phyloP scores from a whole-genome alignment of 495 filamentous ascomycete genomes.

The Aspergillus leporis region DNA sequence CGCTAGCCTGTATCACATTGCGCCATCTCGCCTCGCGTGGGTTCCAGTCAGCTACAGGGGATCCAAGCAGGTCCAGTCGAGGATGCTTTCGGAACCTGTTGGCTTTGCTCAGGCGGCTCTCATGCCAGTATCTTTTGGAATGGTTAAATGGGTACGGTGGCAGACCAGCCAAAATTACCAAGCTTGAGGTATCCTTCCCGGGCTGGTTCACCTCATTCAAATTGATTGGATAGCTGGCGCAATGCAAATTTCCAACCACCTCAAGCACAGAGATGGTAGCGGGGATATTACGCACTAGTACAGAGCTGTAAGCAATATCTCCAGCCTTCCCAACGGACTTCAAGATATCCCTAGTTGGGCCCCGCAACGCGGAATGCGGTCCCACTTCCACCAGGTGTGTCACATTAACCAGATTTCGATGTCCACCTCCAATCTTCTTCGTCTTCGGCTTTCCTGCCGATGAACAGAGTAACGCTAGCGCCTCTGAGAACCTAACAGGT shows the following conservation, averaged over 20 bases:
- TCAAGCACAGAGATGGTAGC: neutral
- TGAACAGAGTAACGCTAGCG: conserved; percentile 17
- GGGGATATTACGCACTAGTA: neutral
- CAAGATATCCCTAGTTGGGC: conserved; percentile 1
- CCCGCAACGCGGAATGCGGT: conserved; percentile 5
- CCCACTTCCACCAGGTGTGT: conserved; percentile 2
- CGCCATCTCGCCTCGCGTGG: conserved; percentile 26
- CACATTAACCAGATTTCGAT: neutral
- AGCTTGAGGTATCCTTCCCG: neutral
- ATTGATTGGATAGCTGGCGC: neutral
- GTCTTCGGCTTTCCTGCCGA: too few species aligned
- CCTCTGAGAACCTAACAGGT: conserved; percentile 40
- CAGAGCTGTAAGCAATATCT: neutral
- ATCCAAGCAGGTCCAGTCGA: conserved; percentile 25
- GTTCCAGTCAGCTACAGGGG: conserved; percentile 16
- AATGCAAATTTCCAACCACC: neutral
- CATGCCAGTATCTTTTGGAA: conserved; percentile 4
- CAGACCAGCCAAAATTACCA: neutral
- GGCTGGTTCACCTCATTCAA: neutral
- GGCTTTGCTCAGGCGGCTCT: conserved; percentile 5
- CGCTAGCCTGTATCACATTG: conserved; percentile 21
- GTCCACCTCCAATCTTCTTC: neutral
- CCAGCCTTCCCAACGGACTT: neutral
- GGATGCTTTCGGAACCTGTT: conserved; percentile 10
- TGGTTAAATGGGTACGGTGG: conserved; percentile 12